Evolutionary conservation across 1,284 basidiomycete genomes (phyloP).

Genomic region (Ustilago hordei): DNA sequence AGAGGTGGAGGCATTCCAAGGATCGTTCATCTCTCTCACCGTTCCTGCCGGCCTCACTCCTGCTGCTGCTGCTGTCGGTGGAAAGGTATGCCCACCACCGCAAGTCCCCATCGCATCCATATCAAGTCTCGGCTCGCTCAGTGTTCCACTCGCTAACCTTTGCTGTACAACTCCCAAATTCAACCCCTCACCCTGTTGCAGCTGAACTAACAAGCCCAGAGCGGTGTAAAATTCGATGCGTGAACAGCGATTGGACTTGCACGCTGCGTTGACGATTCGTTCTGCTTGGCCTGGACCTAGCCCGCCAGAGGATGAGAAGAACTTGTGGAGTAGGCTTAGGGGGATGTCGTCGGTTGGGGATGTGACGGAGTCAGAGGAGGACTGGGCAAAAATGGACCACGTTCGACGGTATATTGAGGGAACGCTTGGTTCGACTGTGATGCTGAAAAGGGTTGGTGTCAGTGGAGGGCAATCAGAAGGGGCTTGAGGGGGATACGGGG

Average conservation of each 20-base stretch:
- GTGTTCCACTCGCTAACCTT: slow-evolving; percentile 14
- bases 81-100: slow-evolving; percentile 33
- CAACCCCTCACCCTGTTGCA: slow-evolving; percentile 34
- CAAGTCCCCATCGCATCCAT: slow-evolving; percentile 2
- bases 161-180: slow-evolving; percentile 16
- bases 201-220: slow-evolving; percentile 29
- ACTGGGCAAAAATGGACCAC: slow-evolving; percentile 5
- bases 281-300: slow-evolving; percentile 21
- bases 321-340: slow-evolving; percentile 33
- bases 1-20: slow-evolving; percentile 34
- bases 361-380: slow-evolving; percentile 5
- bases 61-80: slow-evolving; percentile 20
- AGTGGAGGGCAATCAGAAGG: not conserved
- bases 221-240: slow-evolving; percentile 41
- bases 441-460: not conserved
- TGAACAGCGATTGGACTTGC: slow-evolving; percentile 39
- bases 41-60: slow-evolving; percentile 24
- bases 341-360: slow-evolving; percentile 27
- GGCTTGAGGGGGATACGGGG: not conserved
- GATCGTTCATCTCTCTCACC: slow-evolving; percentile 51
- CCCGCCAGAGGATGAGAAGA: slow-evolving; percentile 31
- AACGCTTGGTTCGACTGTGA: slow-evolving; percentile 36
- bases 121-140: slow-evolving; percentile 19
- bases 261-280: slow-evolving; percentile 39
- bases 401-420: slow-evolving; percentile 29